Evolutionary conservation across 768 basidiomycete species (phyloP), one percentile per base, ranked within the genome.

Genomic region (Hydnomerulius pinastri): DNA sequence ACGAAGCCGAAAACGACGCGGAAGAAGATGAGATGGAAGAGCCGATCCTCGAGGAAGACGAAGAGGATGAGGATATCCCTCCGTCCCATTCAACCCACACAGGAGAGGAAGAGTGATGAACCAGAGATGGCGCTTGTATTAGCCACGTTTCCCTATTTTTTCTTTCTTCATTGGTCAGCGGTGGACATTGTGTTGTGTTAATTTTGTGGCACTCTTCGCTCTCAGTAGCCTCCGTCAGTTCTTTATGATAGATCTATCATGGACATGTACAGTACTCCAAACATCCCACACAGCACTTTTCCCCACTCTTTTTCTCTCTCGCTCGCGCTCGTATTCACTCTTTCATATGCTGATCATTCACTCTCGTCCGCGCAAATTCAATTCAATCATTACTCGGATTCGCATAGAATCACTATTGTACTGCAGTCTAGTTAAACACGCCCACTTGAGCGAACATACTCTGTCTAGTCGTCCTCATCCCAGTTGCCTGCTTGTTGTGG

Each of bases 401-500:
- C 57, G 58, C 54, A 58, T 56, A 57, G 32, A 37, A 53, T 57
- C 51, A 63, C 61, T 61, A 66, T 54, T 62, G 64, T 68, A 70
- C 37, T 56, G 54, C 57, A 46, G 42, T 54, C 50, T 60, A 54
- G 42, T 46, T 52, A 61, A 47, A 50, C 29, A 28, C 48, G 51
- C 32, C 46, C 28, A 25, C 27, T 41, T 53, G 17, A 51, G 42
- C 44, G 9, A 42, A 47, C 44, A 53, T 46, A 30, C 41, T 55
- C 20, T 36, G 24, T 49, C 59, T 70, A 73, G 66, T 92, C 65
- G 27, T 66, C 90, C 21, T 86, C 86, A 57, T 92, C 91, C 90
- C 90, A 92, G 65, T 90, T 90, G 6, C 89, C 84, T 32, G 86
- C 77, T 66, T 92, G 91, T 63, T 93, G 90, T 46, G 90, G 90